Evolutionary conservation across 441 rosid genomes (phyloP).

Genomic region (Jatropha podagrica): DNA sequence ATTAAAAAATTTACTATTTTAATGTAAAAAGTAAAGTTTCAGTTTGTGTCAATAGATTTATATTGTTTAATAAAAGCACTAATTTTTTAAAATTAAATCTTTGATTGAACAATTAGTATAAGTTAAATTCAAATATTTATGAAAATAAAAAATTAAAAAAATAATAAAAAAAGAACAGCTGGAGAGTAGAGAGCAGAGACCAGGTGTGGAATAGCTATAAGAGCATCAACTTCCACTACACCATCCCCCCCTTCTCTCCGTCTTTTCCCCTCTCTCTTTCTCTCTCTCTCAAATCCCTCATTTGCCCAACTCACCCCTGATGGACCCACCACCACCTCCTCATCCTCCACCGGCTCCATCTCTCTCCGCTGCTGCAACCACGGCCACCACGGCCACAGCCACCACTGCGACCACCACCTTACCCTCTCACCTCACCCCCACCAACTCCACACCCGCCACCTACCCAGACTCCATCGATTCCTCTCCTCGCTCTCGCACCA

Average conservation of each 20-base stretch:
- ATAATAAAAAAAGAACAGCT: constrained; percentile 17
- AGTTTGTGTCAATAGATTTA: too few relatives aligned
- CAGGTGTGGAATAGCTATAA: constrained; percentile 30
- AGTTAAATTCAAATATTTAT: too few relatives aligned
- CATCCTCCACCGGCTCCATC: constrained; percentile 18
- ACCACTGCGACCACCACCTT: constrained; percentile 15
- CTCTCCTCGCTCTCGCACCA: constrained; percentile 80
- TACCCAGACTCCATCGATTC: constrained; percentile 71
- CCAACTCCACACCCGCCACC: constrained; percentile 24
- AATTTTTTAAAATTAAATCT: too few relatives aligned
- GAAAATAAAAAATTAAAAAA: background rate
- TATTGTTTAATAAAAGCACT: too few relatives aligned
- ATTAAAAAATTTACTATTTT: too few relatives aligned
- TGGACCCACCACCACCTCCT: constrained; percentile 36
- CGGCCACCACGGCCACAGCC: constrained; percentile 24
- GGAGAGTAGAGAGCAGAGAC: constrained; percentile 2
- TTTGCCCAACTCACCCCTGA: constrained; percentile 1
- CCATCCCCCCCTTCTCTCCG: background rate
- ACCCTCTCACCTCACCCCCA: background rate
- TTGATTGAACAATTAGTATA: too few relatives aligned
- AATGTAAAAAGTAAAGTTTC: too few relatives aligned
- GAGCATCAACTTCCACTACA: constrained; percentile 12
- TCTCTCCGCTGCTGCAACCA: constrained; percentile 22
- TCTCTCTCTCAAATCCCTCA: background rate
- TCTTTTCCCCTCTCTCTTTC: background rate